Percentiles rank a stretch among this genome's conserved stretches.
These are phyloP conservation scores for Nemania sp. DNA, from an alignment of 2,329 filamentous ascomycete genomes.

Conservation along the genomic window DNA sequence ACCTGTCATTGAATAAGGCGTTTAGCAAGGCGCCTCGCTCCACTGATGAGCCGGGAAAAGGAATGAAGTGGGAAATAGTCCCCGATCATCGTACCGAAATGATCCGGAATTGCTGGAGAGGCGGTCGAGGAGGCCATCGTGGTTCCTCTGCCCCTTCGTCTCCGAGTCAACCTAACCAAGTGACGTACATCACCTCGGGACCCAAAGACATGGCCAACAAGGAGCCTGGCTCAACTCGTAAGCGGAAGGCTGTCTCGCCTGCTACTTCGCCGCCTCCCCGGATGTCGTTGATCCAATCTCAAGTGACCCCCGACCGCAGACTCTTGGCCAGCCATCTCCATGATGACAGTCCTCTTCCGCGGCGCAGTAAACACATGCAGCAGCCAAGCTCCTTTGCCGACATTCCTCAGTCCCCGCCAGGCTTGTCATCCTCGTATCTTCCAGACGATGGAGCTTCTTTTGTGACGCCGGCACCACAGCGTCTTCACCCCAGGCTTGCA, in stretches of 20 bases:
- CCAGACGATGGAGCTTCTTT: slow-evolving; percentile 65
- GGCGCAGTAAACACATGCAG: slow-evolving; percentile 54
- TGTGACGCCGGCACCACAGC: slow-evolving; percentile 73
- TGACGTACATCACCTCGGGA: slow-evolving; percentile 65
- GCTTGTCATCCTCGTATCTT: slow-evolving; percentile 64
- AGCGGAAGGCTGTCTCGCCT: slow-evolving; percentile 59
- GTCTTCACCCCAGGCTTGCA: slow-evolving; percentile 73
- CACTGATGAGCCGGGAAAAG: slow-evolving; percentile 95
- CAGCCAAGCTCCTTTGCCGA: slow-evolving; percentile 52
- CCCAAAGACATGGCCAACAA: slow-evolving; percentile 59
- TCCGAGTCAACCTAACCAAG: slow-evolving; percentile 56
- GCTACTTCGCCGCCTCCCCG: slow-evolving; percentile 60
- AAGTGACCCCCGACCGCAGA: slow-evolving; percentile 63
- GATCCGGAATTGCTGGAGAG: slow-evolving; percentile 70
- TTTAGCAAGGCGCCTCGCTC: slow-evolving; percentile 92
- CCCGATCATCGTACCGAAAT: slow-evolving; percentile 86
- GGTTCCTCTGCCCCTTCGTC: slow-evolving; percentile 75
- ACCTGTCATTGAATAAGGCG: slow-evolving; percentile 89
- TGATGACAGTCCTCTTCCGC: slow-evolving; percentile 67
- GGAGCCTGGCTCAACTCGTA: slow-evolving; percentile 58
- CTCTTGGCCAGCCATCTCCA: slow-evolving; percentile 49
- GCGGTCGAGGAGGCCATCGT: slow-evolving; percentile 66
- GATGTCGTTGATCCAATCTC: slow-evolving; percentile 54
- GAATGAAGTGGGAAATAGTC: slow-evolving; percentile 98
- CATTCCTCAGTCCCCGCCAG: slow-evolving; percentile 60